Conservation (phyloP, 257 asterid genomes). For the Solanum pennellii region DNA sequence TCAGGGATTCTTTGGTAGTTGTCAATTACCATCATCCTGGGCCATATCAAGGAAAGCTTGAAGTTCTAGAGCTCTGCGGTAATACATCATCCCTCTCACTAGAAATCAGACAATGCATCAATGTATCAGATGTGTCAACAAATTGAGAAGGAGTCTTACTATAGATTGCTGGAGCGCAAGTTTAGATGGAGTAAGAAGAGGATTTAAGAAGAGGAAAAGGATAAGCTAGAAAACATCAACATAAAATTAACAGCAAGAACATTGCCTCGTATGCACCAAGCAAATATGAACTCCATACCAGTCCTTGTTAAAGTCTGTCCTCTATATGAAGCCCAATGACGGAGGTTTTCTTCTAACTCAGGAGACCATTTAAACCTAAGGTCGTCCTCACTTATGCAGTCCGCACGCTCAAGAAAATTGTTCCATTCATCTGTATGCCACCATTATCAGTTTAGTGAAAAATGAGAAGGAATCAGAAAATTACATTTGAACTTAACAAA, state of each 20-base stretch:
- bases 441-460: slow-evolving; percentile 8
- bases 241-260: not conserved
- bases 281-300: slow-evolving; percentile 30
- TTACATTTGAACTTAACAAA: not conserved
- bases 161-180: not conserved
- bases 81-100: slow-evolving; percentile 99
- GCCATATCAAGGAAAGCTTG: slow-evolving; percentile 99
- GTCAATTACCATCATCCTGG: slow-evolving; percentile 73
- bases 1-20: not conserved
- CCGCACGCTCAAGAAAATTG: slow-evolving; percentile 87
- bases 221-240: not conserved
- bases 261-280: not conserved
- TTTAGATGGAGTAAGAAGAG: not conserved
- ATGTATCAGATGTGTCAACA: not conserved
- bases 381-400: slow-evolving; percentile 55
- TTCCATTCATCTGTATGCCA: slow-evolving; percentile 78
- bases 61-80: slow-evolving; percentile 94
- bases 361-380: slow-evolving; percentile 57
- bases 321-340: slow-evolving; percentile 97
- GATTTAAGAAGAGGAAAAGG: not conserved
- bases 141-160: not conserved
- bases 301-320: slow-evolving; percentile 97
- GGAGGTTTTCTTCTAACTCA: slow-evolving; percentile 69
- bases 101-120: slow-evolving; percentile 9
- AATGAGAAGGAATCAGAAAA: not conserved